phyloP scores from a whole-genome alignment of 2,329 filamentous ascomycete species.

The Ceratocystis lukuohia region DNA sequence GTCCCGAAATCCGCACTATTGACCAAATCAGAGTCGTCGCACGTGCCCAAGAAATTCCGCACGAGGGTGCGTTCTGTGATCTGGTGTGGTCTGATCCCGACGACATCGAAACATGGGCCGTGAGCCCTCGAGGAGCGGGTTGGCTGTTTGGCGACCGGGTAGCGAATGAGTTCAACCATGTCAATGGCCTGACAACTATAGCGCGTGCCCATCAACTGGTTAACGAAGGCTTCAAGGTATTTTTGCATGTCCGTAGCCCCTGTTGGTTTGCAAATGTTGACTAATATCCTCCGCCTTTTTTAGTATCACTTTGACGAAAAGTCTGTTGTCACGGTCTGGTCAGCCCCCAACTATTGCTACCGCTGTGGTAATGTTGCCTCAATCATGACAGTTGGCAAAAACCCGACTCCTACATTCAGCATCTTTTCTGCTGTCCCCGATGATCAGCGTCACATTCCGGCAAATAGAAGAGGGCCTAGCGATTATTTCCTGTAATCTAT shows the following conservation, averaged over 20 bases:
- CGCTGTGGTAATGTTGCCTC: slow-evolving; percentile 93
- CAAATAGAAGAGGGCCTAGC: slow-evolving; percentile 51
- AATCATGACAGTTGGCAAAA: slow-evolving; percentile 81
- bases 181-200: slow-evolving; percentile 92
- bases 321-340: slow-evolving; percentile 96
- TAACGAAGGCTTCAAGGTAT: slow-evolving; percentile 92
- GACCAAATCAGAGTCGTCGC: slow-evolving; percentile 99
- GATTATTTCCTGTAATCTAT: slow-evolving; percentile 52
- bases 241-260: slow-evolving; percentile 16
- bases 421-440: slow-evolving; percentile 86
- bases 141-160: slow-evolving; percentile 98
- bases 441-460: slow-evolving; percentile 65
- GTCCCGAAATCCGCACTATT: slow-evolving; percentile 86
- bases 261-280: too few species aligned
- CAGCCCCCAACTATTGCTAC: slow-evolving; percentile 90
- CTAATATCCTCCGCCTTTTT: not conserved
- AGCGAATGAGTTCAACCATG: slow-evolving; percentile 91
- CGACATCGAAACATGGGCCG: slow-evolving; percentile 89
- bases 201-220: slow-evolving; percentile 95
- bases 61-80: slow-evolving; percentile 97
- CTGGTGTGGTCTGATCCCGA: slow-evolving; percentile 97
- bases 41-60: slow-evolving; percentile 91
- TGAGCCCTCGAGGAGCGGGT: slow-evolving; percentile 88
- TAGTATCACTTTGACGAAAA: slow-evolving; percentile 89
- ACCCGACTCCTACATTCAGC: slow-evolving; percentile 80